Percentiles rank a stretch among this genome's conserved stretches.
Conservation (phyloP, 352 stramenopile species). For the Plasmopara halstedii region DNA sequence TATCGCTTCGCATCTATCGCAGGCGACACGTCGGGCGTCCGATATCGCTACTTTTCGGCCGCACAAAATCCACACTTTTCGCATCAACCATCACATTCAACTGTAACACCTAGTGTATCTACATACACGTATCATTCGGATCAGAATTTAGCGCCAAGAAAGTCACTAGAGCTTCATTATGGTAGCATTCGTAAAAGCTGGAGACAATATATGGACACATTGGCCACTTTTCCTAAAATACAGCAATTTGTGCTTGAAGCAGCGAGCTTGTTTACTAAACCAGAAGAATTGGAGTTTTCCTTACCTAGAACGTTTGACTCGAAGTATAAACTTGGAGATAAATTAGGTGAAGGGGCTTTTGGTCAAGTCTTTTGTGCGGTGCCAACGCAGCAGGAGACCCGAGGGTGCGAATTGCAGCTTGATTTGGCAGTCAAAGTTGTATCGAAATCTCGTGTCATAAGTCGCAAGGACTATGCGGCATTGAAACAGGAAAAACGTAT, state of each 20-base stretch:
- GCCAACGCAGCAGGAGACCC: conserved; percentile 8
- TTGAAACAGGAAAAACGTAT: conserved; percentile 66
- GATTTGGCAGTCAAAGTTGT: conserved; percentile 77
- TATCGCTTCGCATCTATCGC: background rate
- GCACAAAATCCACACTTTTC: background rate
- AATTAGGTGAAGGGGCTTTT: conserved; percentile 66
- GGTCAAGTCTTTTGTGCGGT: conserved; percentile 54
- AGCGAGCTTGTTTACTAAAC: conserved; percentile 53
- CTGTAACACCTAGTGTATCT: conserved; percentile 13
- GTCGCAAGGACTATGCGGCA: conserved; percentile 47
- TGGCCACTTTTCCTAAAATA: conserved; percentile 33
- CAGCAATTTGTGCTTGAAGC: conserved; percentile 46
- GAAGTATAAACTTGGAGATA: conserved; percentile 44
- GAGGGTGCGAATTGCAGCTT: conserved; percentile 20
- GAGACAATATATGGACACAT: conserved; percentile 35
- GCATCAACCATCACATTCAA: conserved; percentile 11
- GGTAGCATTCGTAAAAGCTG: conserved; percentile 58
- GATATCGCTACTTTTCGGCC: background rate
- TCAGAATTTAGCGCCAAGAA: conserved; percentile 8
- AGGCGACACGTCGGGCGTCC: background rate
- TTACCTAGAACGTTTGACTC: conserved; percentile 44
- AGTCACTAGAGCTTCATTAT: conserved; percentile 18
- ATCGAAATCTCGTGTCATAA: conserved; percentile 55
- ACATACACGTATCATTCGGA: conserved; percentile 8
- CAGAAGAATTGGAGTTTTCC: conserved; percentile 56